Evolutionary conservation across 2,329 filamentous ascomycete species (phyloP).

Genomic region (Ophiostoma quercus): DNA sequence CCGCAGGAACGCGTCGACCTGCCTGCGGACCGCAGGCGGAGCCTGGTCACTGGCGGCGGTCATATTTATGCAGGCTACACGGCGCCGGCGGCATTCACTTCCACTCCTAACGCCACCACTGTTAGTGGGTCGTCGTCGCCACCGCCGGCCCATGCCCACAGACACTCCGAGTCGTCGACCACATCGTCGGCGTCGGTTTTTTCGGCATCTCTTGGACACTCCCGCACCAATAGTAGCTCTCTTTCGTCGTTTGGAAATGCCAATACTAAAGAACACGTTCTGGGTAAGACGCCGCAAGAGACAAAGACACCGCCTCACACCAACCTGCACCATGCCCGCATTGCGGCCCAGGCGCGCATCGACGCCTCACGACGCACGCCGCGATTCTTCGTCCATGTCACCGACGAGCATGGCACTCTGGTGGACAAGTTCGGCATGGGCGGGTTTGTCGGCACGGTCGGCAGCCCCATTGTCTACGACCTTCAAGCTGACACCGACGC

Average conservation of each 20-base stretch:
- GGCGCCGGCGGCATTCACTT: not conserved
- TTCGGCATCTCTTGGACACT: not conserved
- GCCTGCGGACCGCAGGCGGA: constrained; percentile 43
- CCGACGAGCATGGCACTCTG: constrained; percentile 47
- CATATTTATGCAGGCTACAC: not conserved
- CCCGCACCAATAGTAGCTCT: not conserved
- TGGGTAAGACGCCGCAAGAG: not conserved
- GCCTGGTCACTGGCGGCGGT: not conserved
- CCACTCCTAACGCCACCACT: too few relatives aligned
- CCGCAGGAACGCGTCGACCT: constrained; percentile 53
- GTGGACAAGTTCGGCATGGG: constrained; percentile 52
- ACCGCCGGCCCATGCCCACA: not conserved
- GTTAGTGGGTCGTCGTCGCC: not conserved
- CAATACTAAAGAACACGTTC: not conserved
- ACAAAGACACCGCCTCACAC: not conserved
- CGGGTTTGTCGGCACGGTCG: constrained; percentile 56
- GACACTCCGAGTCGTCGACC: not conserved
- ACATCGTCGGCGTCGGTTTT: not conserved
- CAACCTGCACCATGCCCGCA: constrained; percentile 49
- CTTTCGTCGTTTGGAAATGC: not conserved
- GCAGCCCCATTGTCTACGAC: constrained; percentile 55
- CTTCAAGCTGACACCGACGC: constrained; percentile 54
- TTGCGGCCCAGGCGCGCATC: constrained; percentile 61
- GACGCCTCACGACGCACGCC: constrained; percentile 52
- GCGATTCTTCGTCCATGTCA: constrained; percentile 55